Conservation (phyloP, 352 stramenopile species). For the Pythium aquatile region DNA sequence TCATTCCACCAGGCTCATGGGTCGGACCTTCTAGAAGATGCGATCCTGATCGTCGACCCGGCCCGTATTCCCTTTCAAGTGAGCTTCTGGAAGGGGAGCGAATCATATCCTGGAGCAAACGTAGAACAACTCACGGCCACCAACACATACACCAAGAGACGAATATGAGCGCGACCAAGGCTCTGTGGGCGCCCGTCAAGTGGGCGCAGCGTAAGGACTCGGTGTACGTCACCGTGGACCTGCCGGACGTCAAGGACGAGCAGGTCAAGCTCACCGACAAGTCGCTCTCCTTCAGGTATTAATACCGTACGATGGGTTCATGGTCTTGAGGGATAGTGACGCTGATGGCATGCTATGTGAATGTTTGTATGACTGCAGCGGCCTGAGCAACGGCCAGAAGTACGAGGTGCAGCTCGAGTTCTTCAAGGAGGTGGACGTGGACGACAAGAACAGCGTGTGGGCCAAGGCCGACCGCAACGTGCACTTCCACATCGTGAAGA, state of each 20-base stretch:
- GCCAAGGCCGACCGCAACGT: constrained; percentile 94
- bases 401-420: constrained; percentile 96
- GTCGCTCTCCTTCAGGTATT: constrained; percentile 85
- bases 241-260: constrained; percentile 93
- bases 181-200: constrained; percentile 90
- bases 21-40: constrained; percentile 3
- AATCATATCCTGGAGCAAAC: constrained; percentile 23
- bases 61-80: constrained; percentile 6
- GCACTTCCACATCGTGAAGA: constrained; percentile 96
- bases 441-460: constrained; percentile 92
- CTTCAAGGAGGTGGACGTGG: constrained; percentile 92
- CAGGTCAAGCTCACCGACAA: constrained; percentile 89
- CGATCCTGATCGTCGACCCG: not conserved
- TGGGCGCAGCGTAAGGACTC: constrained; percentile 97
- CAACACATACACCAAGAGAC: not conserved
- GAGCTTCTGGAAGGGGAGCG: constrained; percentile 30
- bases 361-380: constrained; percentile 31
- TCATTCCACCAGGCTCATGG: not conserved
- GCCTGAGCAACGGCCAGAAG: constrained; percentile 88
- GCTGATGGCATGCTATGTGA: not conserved
- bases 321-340: not conserved
- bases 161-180: constrained; percentile 30
- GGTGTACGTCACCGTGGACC: constrained; percentile 95
- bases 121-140: not conserved
- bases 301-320: too few species aligned